Percentiles rank a stretch among this genome's conserved stretches.
Conservation (phyloP, 148 eudicot genomes). For the Nepenthes gracilis region DNA sequence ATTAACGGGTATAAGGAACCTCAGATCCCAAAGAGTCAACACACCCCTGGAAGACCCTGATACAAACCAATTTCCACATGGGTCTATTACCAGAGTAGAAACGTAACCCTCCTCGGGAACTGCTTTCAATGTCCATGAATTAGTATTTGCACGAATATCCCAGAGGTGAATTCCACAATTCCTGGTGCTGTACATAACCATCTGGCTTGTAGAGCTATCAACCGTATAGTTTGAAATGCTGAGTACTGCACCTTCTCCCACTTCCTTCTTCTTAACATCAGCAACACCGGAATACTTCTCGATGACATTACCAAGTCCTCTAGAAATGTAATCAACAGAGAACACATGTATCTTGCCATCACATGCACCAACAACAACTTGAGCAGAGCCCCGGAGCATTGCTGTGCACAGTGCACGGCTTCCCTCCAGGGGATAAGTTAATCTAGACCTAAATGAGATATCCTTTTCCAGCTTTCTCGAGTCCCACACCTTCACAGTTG, state of each 20-base stretch:
- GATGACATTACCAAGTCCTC: slow-evolving; percentile 78
- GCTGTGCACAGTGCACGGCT: slow-evolving; percentile 71
- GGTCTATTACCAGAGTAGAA: slow-evolving; percentile 62
- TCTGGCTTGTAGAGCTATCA: slow-evolving; percentile 44
- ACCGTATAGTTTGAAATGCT: slow-evolving; percentile 64
- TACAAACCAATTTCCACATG: slow-evolving; percentile 97
- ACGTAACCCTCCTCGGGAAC: slow-evolving; percentile 81
- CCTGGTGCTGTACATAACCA: slow-evolving; percentile 83
- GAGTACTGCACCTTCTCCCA: slow-evolving; percentile 78
- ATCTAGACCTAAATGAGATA: slow-evolving; percentile 88
- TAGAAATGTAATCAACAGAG: slow-evolving; percentile 78
- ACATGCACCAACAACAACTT: slow-evolving; percentile 79
- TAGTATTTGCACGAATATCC: slow-evolving; percentile 65
- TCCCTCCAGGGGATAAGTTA: slow-evolving; percentile 83
- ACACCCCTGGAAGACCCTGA: slow-evolving; percentile 95
- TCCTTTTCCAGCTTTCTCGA: slow-evolving; percentile 91
- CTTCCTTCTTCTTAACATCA: slow-evolving; percentile 61
- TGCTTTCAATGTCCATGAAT: slow-evolving; percentile 65
- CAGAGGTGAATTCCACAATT: slow-evolving; percentile 79
- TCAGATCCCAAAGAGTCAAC: slow-evolving; percentile 90
- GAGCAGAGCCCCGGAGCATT: slow-evolving; percentile 71
- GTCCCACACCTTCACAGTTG: slow-evolving; percentile 97
- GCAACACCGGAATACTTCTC: slow-evolving; percentile 91
- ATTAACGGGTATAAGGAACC: slow-evolving; percentile 85
- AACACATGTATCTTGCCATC: slow-evolving; percentile 85